Percentiles rank a stretch among this genome's conserved stretches.
Evolutionary conservation across 2,329 filamentous ascomycete genomes (phyloP).

Genomic region (Curvularia hawaiiensis): DNA sequence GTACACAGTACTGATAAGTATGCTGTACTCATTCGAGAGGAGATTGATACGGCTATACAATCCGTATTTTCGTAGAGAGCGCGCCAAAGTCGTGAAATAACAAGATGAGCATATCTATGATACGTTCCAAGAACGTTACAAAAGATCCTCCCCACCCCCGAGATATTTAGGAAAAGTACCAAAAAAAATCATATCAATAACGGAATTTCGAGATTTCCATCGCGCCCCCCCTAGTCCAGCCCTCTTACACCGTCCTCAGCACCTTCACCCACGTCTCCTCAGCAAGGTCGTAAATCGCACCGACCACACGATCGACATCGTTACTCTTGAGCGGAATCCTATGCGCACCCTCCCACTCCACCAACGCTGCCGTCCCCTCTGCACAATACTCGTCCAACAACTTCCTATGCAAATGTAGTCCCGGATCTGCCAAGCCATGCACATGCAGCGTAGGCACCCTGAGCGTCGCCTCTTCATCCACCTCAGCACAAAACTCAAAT

Average conservation of each 20-base stretch:
- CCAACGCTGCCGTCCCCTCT: conserved; percentile 56
- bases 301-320: conserved; percentile 66
- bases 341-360: conserved; percentile 78
- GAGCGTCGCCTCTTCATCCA: conserved; percentile 56
- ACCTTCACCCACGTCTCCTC: conserved; percentile 54
- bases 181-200: background rate
- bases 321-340: conserved; percentile 69
- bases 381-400: conserved; percentile 66
- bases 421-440: conserved; percentile 66
- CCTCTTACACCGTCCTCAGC: conserved; percentile 33
- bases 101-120: background rate
- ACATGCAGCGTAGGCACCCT: conserved; percentile 69
- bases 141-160: background rate
- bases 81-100: no score
- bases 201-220: background rate
- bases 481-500: conserved; percentile 39
- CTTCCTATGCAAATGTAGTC: conserved; percentile 63
- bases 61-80: no score
- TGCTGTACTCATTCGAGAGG: no score
- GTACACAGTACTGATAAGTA: no score
- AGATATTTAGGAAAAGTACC: background rate
- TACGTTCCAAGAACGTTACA: background rate
- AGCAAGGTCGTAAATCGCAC: conserved; percentile 59
- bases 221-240: no score
- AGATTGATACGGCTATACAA: no score